Evolutionary conservation across 73 alveolate species (phyloP).

Genomic region (Vitrella brassicaformis): DNA sequence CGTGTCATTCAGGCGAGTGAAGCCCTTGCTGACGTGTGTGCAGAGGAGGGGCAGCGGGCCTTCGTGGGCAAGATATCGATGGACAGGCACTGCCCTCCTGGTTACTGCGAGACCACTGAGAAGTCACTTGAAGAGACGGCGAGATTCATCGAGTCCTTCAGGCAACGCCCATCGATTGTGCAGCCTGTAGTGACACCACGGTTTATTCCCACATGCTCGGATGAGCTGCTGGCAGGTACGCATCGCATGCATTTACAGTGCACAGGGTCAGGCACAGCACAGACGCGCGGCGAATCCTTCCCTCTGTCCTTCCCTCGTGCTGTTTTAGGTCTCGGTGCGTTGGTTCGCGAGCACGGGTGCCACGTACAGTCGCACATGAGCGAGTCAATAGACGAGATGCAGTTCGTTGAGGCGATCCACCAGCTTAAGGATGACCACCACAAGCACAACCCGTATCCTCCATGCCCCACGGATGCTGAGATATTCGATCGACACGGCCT

Average conservation of each 20-base stretch:
- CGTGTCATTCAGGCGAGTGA: too few species aligned
- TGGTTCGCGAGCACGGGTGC: too few species aligned
- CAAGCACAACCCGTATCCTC: too few species aligned
- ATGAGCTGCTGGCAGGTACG: constrained; percentile 2
- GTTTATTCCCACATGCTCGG: constrained; percentile 33
- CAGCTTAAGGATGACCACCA: too few species aligned
- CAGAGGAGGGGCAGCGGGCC: constrained; percentile 12
- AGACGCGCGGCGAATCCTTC: too few species aligned
- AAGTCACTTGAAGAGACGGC: constrained; percentile 6
- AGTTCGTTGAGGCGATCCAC: not conserved
- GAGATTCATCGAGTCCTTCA: constrained; percentile 11
- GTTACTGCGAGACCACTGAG: constrained; percentile 18
- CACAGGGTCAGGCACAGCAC: too few species aligned
- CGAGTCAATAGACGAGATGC: constrained; percentile 19
- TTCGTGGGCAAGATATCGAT: constrained; percentile 34
- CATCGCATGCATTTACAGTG: too few species aligned
- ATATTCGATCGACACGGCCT: too few species aligned
- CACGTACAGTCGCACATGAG: too few species aligned
- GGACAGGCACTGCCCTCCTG: constrained; percentile 39
- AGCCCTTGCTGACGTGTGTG: constrained; percentile 4
- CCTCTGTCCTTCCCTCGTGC: too few species aligned
- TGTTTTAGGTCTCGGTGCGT: too few species aligned
- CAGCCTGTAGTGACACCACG: constrained; percentile 38
- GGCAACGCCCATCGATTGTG: not conserved
- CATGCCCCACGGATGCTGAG: too few species aligned